A percentile compares a stretch with the other conserved stretches of the same genome.
phyloP scores from a whole-genome alignment of 176 grass and related monocot genomes.

The Carex parvula region DNA sequence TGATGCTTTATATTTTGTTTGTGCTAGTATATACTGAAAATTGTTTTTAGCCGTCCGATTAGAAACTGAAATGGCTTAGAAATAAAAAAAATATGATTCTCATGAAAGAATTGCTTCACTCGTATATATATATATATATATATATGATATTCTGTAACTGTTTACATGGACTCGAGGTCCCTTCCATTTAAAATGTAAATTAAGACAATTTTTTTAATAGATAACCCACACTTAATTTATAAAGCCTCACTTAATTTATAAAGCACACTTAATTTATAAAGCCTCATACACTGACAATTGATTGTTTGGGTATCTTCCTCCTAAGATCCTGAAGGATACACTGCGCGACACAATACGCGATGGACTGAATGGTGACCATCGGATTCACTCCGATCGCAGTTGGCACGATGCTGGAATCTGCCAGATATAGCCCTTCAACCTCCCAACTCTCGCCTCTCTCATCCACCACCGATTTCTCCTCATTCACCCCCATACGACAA shows the following conservation, averaged over 20 bases:
- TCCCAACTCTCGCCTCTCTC: slow-evolving; percentile 75
- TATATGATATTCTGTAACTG: neutral
- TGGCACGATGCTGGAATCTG: slow-evolving; percentile 62
- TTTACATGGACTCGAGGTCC: neutral
- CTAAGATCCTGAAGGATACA: slow-evolving; percentile 32
- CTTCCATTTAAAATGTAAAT: neutral
- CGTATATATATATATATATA: neutral
- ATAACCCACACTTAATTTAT: neutral
- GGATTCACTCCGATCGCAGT: slow-evolving; percentile 84
- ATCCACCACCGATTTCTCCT: slow-evolving; percentile 44
- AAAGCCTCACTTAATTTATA: neutral
- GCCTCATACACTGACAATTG: neutral
- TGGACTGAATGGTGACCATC: slow-evolving; percentile 84
- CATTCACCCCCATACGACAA: slow-evolving; percentile 60
- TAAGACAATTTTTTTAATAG: neutral
- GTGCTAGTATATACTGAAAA: neutral
- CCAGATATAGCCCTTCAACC: slow-evolving; percentile 65
- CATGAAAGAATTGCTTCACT: neutral
- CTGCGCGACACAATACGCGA: slow-evolving; percentile 60
- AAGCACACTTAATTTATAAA: neutral
- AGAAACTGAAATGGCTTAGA: too few species aligned
- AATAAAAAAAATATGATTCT: neutral
- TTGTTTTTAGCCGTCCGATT: neutral
- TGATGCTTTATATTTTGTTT: neutral
- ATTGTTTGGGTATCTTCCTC: slow-evolving; percentile 19